Evolutionary conservation across 1,284 basidiomycete species (phyloP), one percentile per base, ranked within the genome.

Genomic region (Sanguinoderma infundibulare): DNA sequence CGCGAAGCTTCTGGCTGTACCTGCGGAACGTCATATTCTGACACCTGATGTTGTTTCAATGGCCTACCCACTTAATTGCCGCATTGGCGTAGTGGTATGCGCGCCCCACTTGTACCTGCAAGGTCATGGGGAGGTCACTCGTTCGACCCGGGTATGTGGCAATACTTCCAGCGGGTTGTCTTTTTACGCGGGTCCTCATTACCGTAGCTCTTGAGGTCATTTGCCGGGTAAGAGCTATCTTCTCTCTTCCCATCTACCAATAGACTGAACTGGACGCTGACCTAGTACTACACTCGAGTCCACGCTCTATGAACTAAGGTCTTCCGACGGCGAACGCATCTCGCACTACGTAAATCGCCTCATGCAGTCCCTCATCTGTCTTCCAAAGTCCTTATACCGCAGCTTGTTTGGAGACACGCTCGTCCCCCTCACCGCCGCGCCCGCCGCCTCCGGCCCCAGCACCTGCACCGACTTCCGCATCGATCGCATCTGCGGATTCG

Each of bases 11-110:
- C n/a, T n/a, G n/a, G n/a, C n/a, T n/a, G n/a, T n/a, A n/a, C n/a
- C n/a, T n/a, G n/a, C n/a, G n/a, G n/a, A n/a, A n/a, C n/a, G n/a
- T n/a, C n/a, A n/a, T n/a, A n/a, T n/a, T n/a, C n/a, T n/a, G n/a
- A n/a, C n/a, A n/a, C 7, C 44, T 44, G n/a, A 22, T 10, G 2
- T 20, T 28, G 20, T 24, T 12, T 40, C 9, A 30, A 20, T 28
- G 8, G 2, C 1, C 26, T 15, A 15, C 8, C 22, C n/a, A n/a
- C n/a, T 9, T 6, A 53, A 14, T 42, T 59, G 73, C 72, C 73
- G 69, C 69, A 66, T 73, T 74, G 67, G 72, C 73, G 71, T 73
- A 74, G 73, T 73, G 73, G 73, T 73, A 74, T 65, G 72, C 72
- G 73, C 72, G 72, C 70, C 71, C 67, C 73, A 74, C 73, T 73